Evolutionary conservation across 2,329 filamentous ascomycete genomes (phyloP), one percentile per base, ranked within the genome.

Genomic region (Cryphonectria naterciae): DNA sequence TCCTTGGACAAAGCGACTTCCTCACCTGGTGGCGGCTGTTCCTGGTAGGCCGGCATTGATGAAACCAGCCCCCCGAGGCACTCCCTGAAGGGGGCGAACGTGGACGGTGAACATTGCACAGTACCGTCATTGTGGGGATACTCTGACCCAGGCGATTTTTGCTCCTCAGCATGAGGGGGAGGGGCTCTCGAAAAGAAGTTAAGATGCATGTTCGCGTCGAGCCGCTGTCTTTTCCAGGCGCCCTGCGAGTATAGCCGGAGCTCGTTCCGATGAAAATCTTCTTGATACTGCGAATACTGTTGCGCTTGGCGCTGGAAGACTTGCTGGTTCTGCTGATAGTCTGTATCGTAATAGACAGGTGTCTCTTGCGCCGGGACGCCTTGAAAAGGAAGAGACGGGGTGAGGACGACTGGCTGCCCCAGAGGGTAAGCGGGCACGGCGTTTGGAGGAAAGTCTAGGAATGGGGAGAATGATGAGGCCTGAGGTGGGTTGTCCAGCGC

Each of bases 401-500:
- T 74, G 64, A 67, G 76, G 77, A 46, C 74, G 73, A 25, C 79
- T 76, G 70, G 74, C 73, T 67, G 77, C 74, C 43, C 80, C 58
- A 49, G 74, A 74, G 69, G 72, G 72, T 70, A 75, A 77, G 60
- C 70, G 73, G 70, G 74, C 68, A 68, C 66, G 75, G 77, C 74
- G 68, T 74, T 67, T 76, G 76, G 72, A 70, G 74, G 68, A 66
- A 74, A 75, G 72, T 75, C 73, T 70, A 71, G 46, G 37, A 67
- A 61, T 37, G 35, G 46, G 28, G 52, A 25, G 15, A 69, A 71
- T 6, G 70, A n/a, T n/a, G 68, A 25, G 17, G 65, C 52, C 41
- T 68, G 32, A 15, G 77, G 74, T 70, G 75, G 73, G 76, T 76
- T 77, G 75, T 81, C 80, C 75, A 79, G 75, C 72, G 76, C 77